These are phyloP conservation scores for Hydnum rufescens DNA, from an alignment of 768 basidiomycete genomes.

Conservation along the genomic window DNA sequence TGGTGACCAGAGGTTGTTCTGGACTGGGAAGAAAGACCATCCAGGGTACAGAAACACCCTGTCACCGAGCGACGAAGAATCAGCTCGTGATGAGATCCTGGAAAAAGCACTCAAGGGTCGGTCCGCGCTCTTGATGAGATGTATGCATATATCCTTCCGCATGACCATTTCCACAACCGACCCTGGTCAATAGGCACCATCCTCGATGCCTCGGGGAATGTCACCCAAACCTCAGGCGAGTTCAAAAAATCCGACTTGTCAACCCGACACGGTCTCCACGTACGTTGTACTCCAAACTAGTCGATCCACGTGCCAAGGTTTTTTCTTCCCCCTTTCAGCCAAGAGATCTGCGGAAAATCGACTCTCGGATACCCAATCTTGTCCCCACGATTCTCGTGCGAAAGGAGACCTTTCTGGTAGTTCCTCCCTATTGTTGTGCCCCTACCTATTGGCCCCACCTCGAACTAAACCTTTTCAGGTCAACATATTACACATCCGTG, in stretches of 20 bases:
- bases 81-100: constrained; percentile 48
- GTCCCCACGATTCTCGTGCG: constrained; percentile 86
- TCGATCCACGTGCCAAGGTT: background rate
- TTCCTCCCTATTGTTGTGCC: constrained; percentile 12
- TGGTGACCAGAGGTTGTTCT: background rate
- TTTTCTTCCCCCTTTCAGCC: constrained; percentile 28
- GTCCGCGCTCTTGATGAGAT: constrained; percentile 76
- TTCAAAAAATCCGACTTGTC: constrained; percentile 85
- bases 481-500: constrained; percentile 87
- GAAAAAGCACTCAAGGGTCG: constrained; percentile 76
- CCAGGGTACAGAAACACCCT: background rate
- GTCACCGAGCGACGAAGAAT: constrained; percentile 28
- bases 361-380: constrained; percentile 82
- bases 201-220: constrained; percentile 63
- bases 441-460: background rate
- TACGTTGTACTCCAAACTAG: constrained; percentile 24
- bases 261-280: constrained; percentile 72
- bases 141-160: constrained; percentile 29
- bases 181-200: constrained; percentile 43
- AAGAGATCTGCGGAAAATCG: constrained; percentile 91
- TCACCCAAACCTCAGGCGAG: constrained; percentile 71
- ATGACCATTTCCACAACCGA: background rate
- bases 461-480: constrained; percentile 32
- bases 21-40: background rate
- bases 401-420: constrained; percentile 72